Conservation (phyloP, 345 rosid species). For the Aegle marmelos region DNA sequence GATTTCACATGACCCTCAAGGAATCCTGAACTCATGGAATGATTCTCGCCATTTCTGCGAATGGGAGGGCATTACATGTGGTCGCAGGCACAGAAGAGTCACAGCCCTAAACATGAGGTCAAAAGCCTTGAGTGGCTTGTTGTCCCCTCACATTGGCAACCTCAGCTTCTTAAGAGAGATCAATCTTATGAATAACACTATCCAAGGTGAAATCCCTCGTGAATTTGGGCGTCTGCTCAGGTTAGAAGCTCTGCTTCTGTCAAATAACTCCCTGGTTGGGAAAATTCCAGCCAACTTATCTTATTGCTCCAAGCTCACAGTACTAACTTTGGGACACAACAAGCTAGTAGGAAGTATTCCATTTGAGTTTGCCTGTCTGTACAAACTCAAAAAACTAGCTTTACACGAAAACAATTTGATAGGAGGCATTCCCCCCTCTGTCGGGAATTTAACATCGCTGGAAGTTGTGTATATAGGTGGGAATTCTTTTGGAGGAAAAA, state of each 20-base stretch:
- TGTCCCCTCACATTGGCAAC: constrained; percentile 13
- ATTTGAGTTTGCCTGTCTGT: background rate
- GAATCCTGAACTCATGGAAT: constrained; percentile 22
- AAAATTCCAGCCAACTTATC: constrained; percentile 16
- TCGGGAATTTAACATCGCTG: constrained; percentile 24
- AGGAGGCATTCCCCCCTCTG: constrained; percentile 5
- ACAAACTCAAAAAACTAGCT: background rate
- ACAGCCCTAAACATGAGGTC: constrained; percentile 3
- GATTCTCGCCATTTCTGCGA: constrained; percentile 18
- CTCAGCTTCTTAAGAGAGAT: constrained; percentile 13
- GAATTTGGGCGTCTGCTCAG: background rate
- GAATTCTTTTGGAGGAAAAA: background rate
- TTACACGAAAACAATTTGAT: background rate
- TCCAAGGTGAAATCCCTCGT: constrained; percentile 8
- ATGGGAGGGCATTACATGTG: constrained; percentile 27
- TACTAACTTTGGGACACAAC: background rate
- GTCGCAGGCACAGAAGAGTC: constrained; percentile 19
- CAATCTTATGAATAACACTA: background rate
- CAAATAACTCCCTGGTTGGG: constrained; percentile 9
- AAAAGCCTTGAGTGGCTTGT: background rate
- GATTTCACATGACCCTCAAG: background rate
- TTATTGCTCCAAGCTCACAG: background rate
- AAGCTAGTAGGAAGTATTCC: constrained; percentile 15
- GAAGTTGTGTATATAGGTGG: background rate
- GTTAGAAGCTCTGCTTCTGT: background rate